Evolutionary conservation across 2,329 filamentous ascomycete genomes (phyloP), one percentile per base, ranked within the genome.

Genomic region (Sporothrix pallida): DNA sequence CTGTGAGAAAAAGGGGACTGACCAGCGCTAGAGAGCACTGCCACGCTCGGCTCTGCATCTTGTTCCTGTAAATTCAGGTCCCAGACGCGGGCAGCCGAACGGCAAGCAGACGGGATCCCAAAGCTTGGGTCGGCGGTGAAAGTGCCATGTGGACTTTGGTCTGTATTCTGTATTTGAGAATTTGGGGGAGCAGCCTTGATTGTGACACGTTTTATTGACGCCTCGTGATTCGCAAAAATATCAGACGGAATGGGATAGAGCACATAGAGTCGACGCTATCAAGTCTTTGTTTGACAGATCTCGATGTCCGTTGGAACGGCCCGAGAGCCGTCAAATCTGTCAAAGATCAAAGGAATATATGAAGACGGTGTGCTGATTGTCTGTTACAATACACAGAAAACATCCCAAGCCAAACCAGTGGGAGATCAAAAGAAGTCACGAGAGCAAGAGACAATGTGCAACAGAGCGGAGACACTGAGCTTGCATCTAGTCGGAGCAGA

Each of bases 11-110:
- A 46, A 44, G 26, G 15, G 56, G 62, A 67, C 31, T 37, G 13
- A 52, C 50, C 50, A 69, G 44, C 77, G 76, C 77, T 78, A 78
- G 70, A 75, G 65, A 76, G 77, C 78, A 79, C 78, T 77, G 78
- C 78, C 78, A 78, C 78, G 67, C 75, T 78, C 71, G 75, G 71
- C 68, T 37, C 73, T 78, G 78, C 77, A 78, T 75, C 73, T 72
- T 73, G 63, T 72, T 75, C 72, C 68, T 70, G 70, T 65, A 60
- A 37, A 37, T 60, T 71, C 23, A 44, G 60, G 60, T 46, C n/a
- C 52, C 17, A 20, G 37, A 52, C 12, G 70, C 50, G 71, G 60
- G 50, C 67, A 20, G 50, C 52, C 26, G 69, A 26, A 50, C 17
- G 69, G 37, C 67, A 71, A 42, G 72, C 74, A 70, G 67, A 65